Evolutionary conservation across 2,329 filamentous ascomycete species (phyloP).

Genomic region (Septoria linicola): DNA sequence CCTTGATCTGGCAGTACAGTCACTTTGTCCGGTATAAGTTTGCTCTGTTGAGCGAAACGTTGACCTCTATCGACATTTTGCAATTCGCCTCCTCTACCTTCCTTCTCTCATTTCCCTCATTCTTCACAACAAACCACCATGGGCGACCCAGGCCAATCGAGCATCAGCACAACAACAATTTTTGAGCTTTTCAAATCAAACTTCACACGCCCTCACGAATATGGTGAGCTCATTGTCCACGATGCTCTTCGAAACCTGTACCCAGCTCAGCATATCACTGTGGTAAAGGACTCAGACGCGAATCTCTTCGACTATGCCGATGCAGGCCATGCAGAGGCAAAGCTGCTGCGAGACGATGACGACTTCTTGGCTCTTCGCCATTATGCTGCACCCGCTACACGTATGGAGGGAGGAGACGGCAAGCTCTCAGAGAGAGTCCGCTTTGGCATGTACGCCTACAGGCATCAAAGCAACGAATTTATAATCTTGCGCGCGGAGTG

Average conservation of each 20-base stretch:
- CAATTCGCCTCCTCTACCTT: no score
- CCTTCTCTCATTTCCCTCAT: neutral
- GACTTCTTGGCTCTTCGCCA: constrained; percentile 37
- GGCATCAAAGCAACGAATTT: constrained; percentile 42
- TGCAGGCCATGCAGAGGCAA: constrained; percentile 42
- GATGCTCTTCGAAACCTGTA: constrained; percentile 16
- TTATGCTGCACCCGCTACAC: constrained; percentile 39
- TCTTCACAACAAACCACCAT: neutral
- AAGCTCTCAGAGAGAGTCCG: constrained; percentile 39
- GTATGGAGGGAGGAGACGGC: constrained; percentile 40
- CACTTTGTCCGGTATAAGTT: neutral
- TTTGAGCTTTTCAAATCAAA: constrained; percentile 15
- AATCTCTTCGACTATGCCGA: constrained; percentile 43
- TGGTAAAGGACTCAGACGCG: constrained; percentile 5
- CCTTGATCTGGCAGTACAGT: neutral
- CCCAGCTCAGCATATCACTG: constrained; percentile 20
- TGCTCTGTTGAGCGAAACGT: neutral
- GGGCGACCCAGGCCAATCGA: constrained; percentile 5
- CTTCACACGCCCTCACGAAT: constrained; percentile 7
- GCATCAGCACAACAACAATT: neutral
- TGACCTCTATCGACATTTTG: neutral
- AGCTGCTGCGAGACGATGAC: constrained; percentile 38
- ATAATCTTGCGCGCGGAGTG: constrained; percentile 43
- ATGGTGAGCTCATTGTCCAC: constrained; percentile 18
- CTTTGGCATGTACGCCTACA: constrained; percentile 46